Percentiles rank a stretch among this genome's conserved stretches.
phyloP scores from a whole-genome alignment of 768 basidiomycete genomes.

The Leccinum subtestaceum region DNA sequence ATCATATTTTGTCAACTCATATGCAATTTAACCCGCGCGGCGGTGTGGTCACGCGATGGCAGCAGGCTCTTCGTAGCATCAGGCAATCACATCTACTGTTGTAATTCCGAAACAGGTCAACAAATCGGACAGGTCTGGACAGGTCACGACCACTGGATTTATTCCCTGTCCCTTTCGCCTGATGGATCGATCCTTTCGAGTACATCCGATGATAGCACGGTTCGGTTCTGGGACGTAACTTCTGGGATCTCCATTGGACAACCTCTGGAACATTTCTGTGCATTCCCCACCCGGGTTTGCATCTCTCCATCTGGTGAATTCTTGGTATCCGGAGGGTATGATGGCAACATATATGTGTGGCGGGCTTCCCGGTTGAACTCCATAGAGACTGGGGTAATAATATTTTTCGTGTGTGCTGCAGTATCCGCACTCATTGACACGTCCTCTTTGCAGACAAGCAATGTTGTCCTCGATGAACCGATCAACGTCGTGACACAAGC shows the following conservation, averaged over 20 bases:
- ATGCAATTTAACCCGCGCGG: not conserved
- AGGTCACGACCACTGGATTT: not conserved
- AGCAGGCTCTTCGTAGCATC: not conserved
- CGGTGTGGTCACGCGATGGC: not conserved
- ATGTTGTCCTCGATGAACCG: not conserved
- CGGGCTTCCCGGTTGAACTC: not conserved
- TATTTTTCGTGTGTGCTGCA: not conserved
- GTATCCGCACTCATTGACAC: not conserved
- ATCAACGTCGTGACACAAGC: not conserved
- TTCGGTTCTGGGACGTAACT: not conserved
- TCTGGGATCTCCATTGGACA: not conserved
- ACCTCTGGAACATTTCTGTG: too few species aligned
- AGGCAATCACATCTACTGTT: not conserved
- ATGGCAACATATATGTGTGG: not conserved
- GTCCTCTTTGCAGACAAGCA: not conserved
- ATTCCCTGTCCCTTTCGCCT: not conserved
- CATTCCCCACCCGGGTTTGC: too few species aligned
- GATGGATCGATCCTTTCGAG: not conserved
- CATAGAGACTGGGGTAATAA: not conserved
- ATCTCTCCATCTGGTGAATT: not conserved
- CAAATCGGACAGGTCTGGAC: not conserved
- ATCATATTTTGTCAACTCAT: not conserved
- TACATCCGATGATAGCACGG: not conserved
- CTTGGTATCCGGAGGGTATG: not conserved
- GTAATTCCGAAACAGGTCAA: not conserved